Conservation (phyloP, 2,329 filamentous ascomycete genomes). For the Colletotrichum melonis region DNA sequence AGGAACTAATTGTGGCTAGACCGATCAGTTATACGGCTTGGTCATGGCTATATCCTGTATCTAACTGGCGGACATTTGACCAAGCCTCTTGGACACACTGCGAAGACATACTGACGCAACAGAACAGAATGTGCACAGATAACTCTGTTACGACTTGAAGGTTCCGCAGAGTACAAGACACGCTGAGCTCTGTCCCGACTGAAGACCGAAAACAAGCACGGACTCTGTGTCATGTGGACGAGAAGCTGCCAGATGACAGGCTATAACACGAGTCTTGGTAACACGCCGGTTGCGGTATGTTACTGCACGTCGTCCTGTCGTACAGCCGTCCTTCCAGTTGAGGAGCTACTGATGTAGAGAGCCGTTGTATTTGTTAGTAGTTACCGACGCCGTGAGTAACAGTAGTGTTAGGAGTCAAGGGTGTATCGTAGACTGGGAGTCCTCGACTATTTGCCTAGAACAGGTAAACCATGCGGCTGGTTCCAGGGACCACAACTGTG, state of each 20-base stretch:
- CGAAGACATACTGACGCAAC: neutral
- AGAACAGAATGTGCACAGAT: neutral
- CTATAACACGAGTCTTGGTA: slow-evolving; percentile 21
- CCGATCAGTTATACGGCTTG: neutral
- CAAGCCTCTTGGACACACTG: slow-evolving; percentile 2
- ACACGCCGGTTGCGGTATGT: slow-evolving; percentile 2
- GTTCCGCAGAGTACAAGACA: neutral
- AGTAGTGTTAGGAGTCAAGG: neutral
- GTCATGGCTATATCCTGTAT: neutral
- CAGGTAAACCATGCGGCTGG: neutral
- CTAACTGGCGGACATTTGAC: neutral
- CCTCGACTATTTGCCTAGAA: neutral
- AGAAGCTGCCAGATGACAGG: slow-evolving; percentile 10
- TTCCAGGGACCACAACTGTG: neutral
- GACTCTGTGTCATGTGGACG: neutral
- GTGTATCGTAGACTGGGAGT: neutral
- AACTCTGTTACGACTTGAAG: neutral
- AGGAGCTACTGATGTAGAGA: slow-evolving; percentile 17
- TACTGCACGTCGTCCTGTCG: slow-evolving; percentile 1
- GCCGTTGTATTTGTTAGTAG: slow-evolving; percentile 17
- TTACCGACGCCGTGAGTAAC: neutral
- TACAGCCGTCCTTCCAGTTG: slow-evolving; percentile 1
- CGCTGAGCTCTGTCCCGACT: neutral
- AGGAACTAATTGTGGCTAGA: neutral
- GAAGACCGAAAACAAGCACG: neutral